A percentile compares a stretch with the other conserved stretches of the same genome.
Conservation (phyloP, 805 yeast genomes). For the Kodamaea kaohsiungensis region DNA sequence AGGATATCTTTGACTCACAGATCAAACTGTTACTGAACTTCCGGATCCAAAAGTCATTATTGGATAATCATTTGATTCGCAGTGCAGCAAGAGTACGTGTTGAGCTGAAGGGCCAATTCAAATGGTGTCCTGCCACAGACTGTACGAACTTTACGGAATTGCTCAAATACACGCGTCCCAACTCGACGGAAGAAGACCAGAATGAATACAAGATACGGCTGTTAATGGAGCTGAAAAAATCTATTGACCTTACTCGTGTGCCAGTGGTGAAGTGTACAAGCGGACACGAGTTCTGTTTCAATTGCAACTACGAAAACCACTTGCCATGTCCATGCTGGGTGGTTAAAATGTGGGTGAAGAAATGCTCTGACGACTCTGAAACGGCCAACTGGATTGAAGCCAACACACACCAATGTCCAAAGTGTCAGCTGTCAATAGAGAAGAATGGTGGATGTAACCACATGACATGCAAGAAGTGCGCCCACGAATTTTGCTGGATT, state of each 20-base stretch:
- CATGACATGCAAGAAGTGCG: conserved; percentile 83
- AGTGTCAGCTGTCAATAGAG: conserved; percentile 77
- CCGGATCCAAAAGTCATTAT: conserved; percentile 20
- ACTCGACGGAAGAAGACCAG: conserved; percentile 22
- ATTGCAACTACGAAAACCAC: conserved; percentile 76
- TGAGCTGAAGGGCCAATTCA: conserved; percentile 49
- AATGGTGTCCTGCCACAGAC: conserved; percentile 87
- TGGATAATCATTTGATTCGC: conserved; percentile 33
- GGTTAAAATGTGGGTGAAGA: conserved; percentile 69
- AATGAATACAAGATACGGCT: conserved; percentile 6
- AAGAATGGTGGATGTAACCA: conserved; percentile 98
- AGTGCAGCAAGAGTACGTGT: conserved; percentile 53
- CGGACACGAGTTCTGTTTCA: conserved; percentile 74
- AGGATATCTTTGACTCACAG: conserved; percentile 10
- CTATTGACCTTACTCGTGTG: conserved; percentile 29
- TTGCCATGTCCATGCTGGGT: conserved; percentile 79
- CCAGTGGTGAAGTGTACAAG: conserved; percentile 72
- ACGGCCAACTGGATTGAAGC: conserved; percentile 84
- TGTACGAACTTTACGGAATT: conserved; percentile 60
- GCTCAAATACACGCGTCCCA: conserved; percentile 10
- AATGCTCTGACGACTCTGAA: conserved; percentile 84
- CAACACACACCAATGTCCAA: conserved; percentile 85
- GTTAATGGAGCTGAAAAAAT: conserved; percentile 3
- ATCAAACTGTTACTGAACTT: conserved; percentile 9
- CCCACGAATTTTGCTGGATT: conserved; percentile 88